phyloP scores from a whole-genome alignment of 768 basidiomycete species.

The Mycena latifolia region DNA sequence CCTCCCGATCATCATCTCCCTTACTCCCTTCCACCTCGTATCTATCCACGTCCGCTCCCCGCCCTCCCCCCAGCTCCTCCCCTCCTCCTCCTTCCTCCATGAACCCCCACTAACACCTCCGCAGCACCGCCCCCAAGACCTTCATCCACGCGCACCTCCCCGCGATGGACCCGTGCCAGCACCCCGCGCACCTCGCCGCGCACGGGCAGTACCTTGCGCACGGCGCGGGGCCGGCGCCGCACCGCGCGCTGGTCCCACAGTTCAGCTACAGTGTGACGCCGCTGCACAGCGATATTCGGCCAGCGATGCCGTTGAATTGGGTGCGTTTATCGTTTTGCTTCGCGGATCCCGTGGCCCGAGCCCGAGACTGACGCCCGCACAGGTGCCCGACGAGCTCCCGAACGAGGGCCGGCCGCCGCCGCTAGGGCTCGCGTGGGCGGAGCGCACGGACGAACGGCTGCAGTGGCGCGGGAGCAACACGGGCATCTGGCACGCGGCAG shows the following conservation, averaged over 20 bases:
- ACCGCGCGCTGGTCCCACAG: slow-evolving; percentile 57
- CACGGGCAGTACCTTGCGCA: slow-evolving; percentile 69
- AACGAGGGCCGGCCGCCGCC: slow-evolving; percentile 29
- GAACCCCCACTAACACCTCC: not conserved
- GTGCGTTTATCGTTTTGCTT: slow-evolving; percentile 16
- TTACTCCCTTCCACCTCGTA: too few species aligned
- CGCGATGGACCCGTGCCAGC: slow-evolving; percentile 62
- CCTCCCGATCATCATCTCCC: too few species aligned
- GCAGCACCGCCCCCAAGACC: slow-evolving; percentile 41
- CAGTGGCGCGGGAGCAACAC: slow-evolving; percentile 84
- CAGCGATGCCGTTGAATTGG: slow-evolving; percentile 61
- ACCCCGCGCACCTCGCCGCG: slow-evolving; percentile 51
- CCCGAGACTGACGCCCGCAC: slow-evolving; percentile 11
- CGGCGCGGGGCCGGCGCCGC: slow-evolving; percentile 56
- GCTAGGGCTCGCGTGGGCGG: slow-evolving; percentile 63
- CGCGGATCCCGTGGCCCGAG: too few species aligned
- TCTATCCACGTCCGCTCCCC: too few species aligned
- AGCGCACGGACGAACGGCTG: slow-evolving; percentile 66
- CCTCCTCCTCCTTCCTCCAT: not conserved
- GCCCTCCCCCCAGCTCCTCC: not conserved
- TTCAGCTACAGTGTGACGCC: slow-evolving; percentile 63
- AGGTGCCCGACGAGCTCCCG: slow-evolving; percentile 34
- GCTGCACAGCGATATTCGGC: slow-evolving; percentile 67
- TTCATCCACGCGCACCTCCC: slow-evolving; percentile 61
- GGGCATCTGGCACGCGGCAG: slow-evolving; percentile 62